Conservation (phyloP, 2,329 filamentous ascomycete species). For the Fusarium veterinarium region DNA sequence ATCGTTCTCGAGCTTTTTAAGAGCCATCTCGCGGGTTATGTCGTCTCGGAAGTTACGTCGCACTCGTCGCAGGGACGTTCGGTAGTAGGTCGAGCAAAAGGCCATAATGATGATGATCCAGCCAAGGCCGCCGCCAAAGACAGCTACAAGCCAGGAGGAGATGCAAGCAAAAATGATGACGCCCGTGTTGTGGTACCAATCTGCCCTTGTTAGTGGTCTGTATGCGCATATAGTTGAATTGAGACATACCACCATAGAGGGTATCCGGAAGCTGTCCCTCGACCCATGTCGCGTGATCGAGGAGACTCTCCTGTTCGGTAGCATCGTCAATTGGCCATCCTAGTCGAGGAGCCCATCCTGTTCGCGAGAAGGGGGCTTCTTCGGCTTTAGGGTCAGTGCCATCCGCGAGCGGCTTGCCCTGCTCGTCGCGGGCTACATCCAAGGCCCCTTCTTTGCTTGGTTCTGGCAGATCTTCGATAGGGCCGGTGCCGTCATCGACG, state of each 20-base stretch:
- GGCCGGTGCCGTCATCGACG: constrained; percentile 75
- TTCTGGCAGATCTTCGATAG: constrained; percentile 81
- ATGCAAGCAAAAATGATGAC: constrained; percentile 94
- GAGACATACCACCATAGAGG: constrained; percentile 81
- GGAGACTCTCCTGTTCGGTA: constrained; percentile 72
- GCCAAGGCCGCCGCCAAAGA: constrained; percentile 88
- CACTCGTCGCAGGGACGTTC: constrained; percentile 92
- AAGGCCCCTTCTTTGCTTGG: constrained; percentile 78
- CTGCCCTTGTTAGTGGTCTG: constrained; percentile 56
- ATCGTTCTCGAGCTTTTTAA: constrained; percentile 89
- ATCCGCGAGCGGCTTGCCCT: constrained; percentile 61
- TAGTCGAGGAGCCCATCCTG: constrained; percentile 91
- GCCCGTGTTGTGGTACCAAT: constrained; percentile 99
- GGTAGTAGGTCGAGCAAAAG: constrained; percentile 92
- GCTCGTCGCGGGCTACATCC: constrained; percentile 61
- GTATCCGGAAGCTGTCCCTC: constrained; percentile 88
- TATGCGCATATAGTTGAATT: neutral
- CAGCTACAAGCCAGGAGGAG: constrained; percentile 87
- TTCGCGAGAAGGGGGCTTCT: constrained; percentile 60
- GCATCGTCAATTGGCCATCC: constrained; percentile 72
- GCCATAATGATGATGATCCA: constrained; percentile 97
- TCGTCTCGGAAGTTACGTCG: constrained; percentile 97
- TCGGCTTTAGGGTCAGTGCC: constrained; percentile 65
- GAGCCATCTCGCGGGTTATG: constrained; percentile 86
- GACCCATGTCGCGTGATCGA: constrained; percentile 89